Percentiles rank a stretch among this genome's conserved stretches.
Conservation (phyloP, 305 asterid genomes). For the Fraxinus latifolia region DNA sequence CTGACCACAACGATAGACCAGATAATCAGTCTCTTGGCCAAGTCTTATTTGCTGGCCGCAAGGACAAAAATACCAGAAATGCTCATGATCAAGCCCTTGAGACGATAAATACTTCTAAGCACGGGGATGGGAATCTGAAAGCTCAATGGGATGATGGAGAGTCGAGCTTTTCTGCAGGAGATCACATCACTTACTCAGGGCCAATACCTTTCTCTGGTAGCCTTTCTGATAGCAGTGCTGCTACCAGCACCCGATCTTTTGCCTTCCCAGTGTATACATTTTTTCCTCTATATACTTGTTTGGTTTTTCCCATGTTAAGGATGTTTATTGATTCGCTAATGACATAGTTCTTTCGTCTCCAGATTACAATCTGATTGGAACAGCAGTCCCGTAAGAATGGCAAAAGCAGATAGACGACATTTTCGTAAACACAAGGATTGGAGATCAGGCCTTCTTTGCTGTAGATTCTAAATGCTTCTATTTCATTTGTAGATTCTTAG, state of each 20-base stretch:
- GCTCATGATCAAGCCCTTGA: conserved; percentile 16
- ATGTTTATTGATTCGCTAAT: neutral
- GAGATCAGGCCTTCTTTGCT: conserved; percentile 81
- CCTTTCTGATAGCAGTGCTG: conserved; percentile 80
- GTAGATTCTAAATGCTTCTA: conserved; percentile 60
- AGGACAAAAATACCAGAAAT: neutral
- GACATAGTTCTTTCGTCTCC: conserved; percentile 14
- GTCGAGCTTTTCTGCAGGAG: conserved; percentile 67
- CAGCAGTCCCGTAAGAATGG: conserved; percentile 94
- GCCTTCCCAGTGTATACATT: conserved; percentile 81
- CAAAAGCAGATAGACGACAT: conserved; percentile 60
- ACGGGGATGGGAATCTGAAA: conserved; percentile 21
- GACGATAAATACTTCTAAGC: conserved; percentile 10
- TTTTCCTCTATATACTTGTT: neutral
- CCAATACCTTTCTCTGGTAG: conserved; percentile 66
- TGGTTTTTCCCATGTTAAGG: neutral
- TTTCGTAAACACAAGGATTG: conserved; percentile 66
- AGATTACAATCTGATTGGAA: conserved; percentile 88
- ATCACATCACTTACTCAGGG: conserved; percentile 59
- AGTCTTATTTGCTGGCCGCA: neutral
- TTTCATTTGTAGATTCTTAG: conserved; percentile 31
- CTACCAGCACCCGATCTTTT: conserved; percentile 78
- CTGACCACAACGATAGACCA: conserved; percentile 5
- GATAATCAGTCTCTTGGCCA: conserved; percentile 6
- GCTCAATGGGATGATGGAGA: conserved; percentile 55